Evolutionary conservation across 1,284 basidiomycete genomes (phyloP).

Genomic region (Ceratobasidium sp.): DNA sequence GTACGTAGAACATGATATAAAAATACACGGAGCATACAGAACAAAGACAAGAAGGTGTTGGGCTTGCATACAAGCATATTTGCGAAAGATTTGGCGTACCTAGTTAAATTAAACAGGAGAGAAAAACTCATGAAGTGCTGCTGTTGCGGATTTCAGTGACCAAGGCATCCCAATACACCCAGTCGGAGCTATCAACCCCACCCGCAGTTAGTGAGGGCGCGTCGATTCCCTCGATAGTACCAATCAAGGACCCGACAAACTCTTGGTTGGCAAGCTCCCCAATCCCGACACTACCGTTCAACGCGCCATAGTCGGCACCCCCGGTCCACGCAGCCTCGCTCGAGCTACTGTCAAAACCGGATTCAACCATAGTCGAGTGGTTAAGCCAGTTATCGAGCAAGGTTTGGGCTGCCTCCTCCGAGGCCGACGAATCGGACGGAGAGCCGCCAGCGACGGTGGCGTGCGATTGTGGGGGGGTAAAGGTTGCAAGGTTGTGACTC

Average conservation of each 20-base stretch:
- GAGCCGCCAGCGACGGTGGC: constrained; percentile 21
- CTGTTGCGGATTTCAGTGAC: constrained; percentile 56
- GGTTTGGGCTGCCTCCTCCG: constrained; percentile 74
- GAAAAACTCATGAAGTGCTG: constrained; percentile 37
- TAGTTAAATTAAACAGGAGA: constrained; percentile 31
- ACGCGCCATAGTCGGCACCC: constrained; percentile 42
- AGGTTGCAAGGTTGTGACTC: constrained; percentile 30
- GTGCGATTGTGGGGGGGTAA: constrained; percentile 42
- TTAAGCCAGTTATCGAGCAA: constrained; percentile 84
- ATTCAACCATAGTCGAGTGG: constrained; percentile 36
- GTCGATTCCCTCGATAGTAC: constrained; percentile 34
- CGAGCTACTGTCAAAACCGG: constrained; percentile 36
- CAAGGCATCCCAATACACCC: constrained; percentile 82
- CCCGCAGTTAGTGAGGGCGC: constrained; percentile 52
- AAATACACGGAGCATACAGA: constrained; percentile 34
- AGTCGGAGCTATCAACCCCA: constrained; percentile 73
- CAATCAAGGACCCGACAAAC: constrained; percentile 38
- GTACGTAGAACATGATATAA: constrained; percentile 30
- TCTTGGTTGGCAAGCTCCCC: constrained; percentile 43
- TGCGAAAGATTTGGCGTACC: constrained; percentile 34
- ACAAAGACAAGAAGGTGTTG: constrained; percentile 22
- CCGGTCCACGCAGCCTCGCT: constrained; percentile 41
- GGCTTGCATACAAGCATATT: constrained; percentile 20
- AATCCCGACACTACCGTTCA: constrained; percentile 36
- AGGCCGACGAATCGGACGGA: constrained; percentile 34